Conservation (phyloP, 768 basidiomycete species). For the Gyrodon lividus region DNA sequence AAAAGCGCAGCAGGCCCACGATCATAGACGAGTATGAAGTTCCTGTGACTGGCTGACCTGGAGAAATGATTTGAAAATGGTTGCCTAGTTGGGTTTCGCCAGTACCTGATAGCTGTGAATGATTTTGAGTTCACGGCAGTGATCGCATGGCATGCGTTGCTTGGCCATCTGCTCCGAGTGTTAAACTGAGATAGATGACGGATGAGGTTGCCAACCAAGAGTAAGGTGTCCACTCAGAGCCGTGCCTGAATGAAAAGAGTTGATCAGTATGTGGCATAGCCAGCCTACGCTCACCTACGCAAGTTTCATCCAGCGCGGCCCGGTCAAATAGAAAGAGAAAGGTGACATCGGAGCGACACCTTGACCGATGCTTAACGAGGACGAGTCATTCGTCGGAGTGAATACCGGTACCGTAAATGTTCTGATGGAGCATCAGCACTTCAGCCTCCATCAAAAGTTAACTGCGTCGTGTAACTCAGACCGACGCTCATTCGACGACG, state of each 20-base stretch:
- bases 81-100: background rate
- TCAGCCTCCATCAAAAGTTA: background rate
- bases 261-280: too few species aligned
- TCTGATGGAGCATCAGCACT: background rate
- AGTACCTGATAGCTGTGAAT: background rate
- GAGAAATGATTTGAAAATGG: background rate
- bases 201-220: too few species aligned
- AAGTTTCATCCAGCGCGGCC: too few species aligned
- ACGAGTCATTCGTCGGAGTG: background rate
- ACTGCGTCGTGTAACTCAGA: background rate
- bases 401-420: slow-evolving; percentile 1
- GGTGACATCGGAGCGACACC: too few species aligned
- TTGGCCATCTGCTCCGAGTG: too few species aligned
- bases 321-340: too few species aligned
- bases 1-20: background rate
- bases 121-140: background rate
- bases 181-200: too few species aligned
- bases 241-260: too few species aligned
- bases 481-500: background rate
- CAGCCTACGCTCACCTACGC: too few species aligned
- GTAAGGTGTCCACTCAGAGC: too few species aligned
- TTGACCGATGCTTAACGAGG: too few species aligned
- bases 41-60: background rate
- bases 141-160: background rate
- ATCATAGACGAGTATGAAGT: background rate